Percentiles rank a stretch among this genome's conserved stretches.
These are phyloP conservation scores for Kockovaella imperatae DNA, from an alignment of 768 basidiomycete genomes.

Conservation along the genomic window DNA sequence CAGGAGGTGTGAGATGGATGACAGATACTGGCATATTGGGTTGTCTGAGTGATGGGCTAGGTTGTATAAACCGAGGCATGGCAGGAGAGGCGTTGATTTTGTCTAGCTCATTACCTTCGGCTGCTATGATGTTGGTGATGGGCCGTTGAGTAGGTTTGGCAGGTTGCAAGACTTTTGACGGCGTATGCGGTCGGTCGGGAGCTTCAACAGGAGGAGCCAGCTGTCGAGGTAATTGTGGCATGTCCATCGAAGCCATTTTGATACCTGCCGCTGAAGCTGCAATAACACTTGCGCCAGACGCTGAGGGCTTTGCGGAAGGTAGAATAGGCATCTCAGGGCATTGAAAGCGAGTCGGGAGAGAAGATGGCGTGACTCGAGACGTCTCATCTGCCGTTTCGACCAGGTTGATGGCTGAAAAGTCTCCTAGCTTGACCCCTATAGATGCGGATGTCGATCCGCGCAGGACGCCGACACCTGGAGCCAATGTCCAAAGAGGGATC, in stretches of 20 bases:
- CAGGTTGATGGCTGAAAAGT: slow-evolving; percentile 36
- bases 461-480: slow-evolving; percentile 29
- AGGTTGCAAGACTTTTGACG: background rate
- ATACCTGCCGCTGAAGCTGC: background rate
- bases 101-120: background rate
- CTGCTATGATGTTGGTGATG: background rate
- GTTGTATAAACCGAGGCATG: too few relatives aligned
- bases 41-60: too few relatives aligned
- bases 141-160: background rate
- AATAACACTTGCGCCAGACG: background rate
- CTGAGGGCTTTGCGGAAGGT: background rate
- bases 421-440: slow-evolving; percentile 27
- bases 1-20: too few relatives aligned
- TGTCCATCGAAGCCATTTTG: background rate
- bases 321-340: background rate
- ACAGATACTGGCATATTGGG: too few relatives aligned
- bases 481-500: slow-evolving; percentile 34
- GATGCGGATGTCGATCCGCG: slow-evolving; percentile 31
- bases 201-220: background rate
- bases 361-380: too few relatives aligned
- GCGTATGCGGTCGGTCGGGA: background rate
- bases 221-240: background rate
- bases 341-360: too few relatives aligned
- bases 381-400: background rate
- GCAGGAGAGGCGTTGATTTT: too few relatives aligned